phyloP scores from a whole-genome alignment of 2,329 filamentous ascomycete genomes.

The Verticillium zaregamsianum region DNA sequence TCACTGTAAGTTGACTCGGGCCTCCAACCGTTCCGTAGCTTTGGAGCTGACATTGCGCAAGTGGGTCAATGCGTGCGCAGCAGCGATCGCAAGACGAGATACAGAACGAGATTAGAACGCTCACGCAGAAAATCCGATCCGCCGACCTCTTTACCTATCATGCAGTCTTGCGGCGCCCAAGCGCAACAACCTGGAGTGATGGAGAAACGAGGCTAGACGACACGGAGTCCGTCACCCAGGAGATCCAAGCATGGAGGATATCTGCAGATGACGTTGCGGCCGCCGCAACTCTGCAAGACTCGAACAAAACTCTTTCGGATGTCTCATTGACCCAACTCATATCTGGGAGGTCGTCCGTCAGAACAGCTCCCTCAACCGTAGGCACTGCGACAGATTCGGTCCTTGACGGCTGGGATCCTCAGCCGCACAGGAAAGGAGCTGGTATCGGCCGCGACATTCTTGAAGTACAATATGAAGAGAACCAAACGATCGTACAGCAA shows the following conservation, averaged over 20 bases:
- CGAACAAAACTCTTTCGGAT: not conserved
- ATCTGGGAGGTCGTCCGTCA: constrained; percentile 2
- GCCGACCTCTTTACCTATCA: not conserved
- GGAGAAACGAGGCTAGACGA: constrained; percentile 7
- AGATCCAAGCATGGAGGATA: constrained; percentile 19
- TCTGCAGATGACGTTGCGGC: constrained; percentile 21
- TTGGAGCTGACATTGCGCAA: not conserved
- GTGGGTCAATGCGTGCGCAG: constrained; percentile 16
- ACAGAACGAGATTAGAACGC: constrained; percentile 17
- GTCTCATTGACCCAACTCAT: not conserved
- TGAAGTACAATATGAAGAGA: constrained; percentile 15
- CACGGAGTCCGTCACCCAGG: constrained; percentile 10
- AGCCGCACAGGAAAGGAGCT: constrained; percentile 14
- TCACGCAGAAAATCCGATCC: constrained; percentile 17
- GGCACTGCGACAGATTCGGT: not conserved
- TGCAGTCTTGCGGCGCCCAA: not conserved
- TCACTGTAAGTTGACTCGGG: constrained; percentile 12
- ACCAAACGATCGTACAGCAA: constrained; percentile 17
- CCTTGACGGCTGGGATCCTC: constrained; percentile 18
- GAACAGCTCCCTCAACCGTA: not conserved
- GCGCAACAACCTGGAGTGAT: constrained; percentile 7
- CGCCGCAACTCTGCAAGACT: constrained; percentile 16
- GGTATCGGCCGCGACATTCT: constrained; percentile 16
- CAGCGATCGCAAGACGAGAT: constrained; percentile 21
- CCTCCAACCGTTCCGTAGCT: too few relatives aligned